These are phyloP conservation scores for Tolypocladium tropicale DNA, from an alignment of 2,329 filamentous ascomycete species.

Conservation along the genomic window DNA sequence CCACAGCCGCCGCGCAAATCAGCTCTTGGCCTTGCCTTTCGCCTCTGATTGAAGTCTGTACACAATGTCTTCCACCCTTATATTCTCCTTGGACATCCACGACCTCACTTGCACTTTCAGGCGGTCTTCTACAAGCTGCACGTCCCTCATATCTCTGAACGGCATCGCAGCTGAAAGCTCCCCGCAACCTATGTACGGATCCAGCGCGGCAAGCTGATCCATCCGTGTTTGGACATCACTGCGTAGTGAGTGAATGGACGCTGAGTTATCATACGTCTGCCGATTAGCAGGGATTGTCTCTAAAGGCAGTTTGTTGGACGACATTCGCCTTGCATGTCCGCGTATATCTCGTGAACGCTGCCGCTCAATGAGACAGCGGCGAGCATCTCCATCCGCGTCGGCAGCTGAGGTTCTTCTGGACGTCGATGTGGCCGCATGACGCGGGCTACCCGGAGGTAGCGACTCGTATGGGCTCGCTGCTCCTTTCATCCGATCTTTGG, in stretches of 20 bases:
- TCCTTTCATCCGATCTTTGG: neutral
- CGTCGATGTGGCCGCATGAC: no score
- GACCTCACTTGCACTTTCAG: conserved; percentile 9
- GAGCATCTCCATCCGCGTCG: conserved; percentile 6
- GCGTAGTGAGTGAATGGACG: neutral
- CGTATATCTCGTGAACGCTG: conserved; percentile 7
- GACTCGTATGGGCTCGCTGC: neutral
- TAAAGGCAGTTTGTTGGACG: conserved; percentile 13
- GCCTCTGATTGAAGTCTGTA: conserved; percentile 13
- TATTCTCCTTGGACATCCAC: conserved; percentile 10
- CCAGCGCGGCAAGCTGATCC: conserved; percentile 4
- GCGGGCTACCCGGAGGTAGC: neutral
- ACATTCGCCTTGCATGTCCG: conserved; percentile 10
- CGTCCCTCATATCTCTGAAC: conserved; percentile 14
- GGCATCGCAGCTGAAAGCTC: conserved; percentile 6
- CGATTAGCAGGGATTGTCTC: conserved; percentile 12
- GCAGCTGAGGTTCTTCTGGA: neutral
- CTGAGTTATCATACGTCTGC: conserved; percentile 7
- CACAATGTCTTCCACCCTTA: conserved; percentile 9
- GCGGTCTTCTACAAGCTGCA: conserved; percentile 9
- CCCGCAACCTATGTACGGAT: conserved; percentile 1
- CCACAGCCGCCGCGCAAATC: neutral
- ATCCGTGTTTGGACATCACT: conserved; percentile 4
- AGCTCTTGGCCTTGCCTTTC: conserved; percentile 15
- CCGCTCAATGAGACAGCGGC: conserved; percentile 10